Base-by-base conservation (phyloP, 2,329 filamentous ascomycete genomes). In the Diaporthe australafricana region DNA sequence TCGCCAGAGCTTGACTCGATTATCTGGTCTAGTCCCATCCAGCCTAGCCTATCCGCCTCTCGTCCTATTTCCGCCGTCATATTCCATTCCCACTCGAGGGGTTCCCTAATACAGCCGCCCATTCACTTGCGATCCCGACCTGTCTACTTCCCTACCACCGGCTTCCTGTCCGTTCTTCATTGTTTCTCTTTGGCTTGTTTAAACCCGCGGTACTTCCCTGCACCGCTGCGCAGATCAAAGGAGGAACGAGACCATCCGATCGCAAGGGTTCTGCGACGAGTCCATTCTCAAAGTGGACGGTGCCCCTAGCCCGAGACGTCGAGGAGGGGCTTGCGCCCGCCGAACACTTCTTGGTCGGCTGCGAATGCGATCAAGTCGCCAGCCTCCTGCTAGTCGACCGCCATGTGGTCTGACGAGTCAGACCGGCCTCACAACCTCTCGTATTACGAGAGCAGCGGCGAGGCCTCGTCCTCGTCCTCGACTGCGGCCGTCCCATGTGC, bases 331-430 rank as follows among this genome's bases (percentile, higher is more conserved):
- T 25, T 27, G n/a, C 60, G n/a, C 42, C 42, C 32, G 17, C 52
- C 27, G 12, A 60, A 9, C 53, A 60, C 25, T 32, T 42, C 42
- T 22, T 42, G 25, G 53, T 56, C 67, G 42, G 42, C 47, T 69
- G 70, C 72, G 72, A 55, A 73, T 73, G 72, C 72, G 42, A 60
- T 52, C 65, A 62, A 50, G 30, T 50, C 48, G 56, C 45, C 56
- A 45, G 16, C 27, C 27, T 69, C 63, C 45, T 60, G 48, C 63
- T 72, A 70, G 71, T 70, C 65, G 72, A 67, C 72, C 72, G 71
- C 72, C 65, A 73, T 73, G 72, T 73, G 72, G 72, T 72, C 72
- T 45, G 72, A 73, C 65, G 63, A 73, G 56, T 71, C 70, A 50
- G 72, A 73, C 38, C 56, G 48, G 42, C 67, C 72, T 60, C 60